phyloP scores from a whole-genome alignment of 176 grass and related monocot species.

The Cenchrus americanus region DNA sequence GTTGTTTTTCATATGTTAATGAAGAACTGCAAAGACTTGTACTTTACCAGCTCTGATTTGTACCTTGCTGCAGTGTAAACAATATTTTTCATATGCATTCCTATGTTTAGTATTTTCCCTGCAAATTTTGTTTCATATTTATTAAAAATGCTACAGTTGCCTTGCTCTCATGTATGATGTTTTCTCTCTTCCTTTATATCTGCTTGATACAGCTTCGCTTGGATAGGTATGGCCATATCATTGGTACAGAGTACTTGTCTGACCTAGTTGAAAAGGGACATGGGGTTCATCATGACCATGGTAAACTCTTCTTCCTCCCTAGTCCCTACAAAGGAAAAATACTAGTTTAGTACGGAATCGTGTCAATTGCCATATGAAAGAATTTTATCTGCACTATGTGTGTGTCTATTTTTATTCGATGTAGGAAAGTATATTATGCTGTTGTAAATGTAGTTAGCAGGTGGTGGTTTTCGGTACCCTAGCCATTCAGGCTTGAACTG shows the following conservation, averaged over 20 bases:
- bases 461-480: background rate
- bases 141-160: constrained; percentile 15
- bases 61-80: constrained; percentile 17
- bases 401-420: background rate
- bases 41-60: constrained; percentile 21
- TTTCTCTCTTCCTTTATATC: constrained; percentile 32
- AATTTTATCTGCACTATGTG: background rate
- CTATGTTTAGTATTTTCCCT: background rate
- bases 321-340: background rate
- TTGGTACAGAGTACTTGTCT: constrained; percentile 86
- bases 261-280: constrained; percentile 97
- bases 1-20: constrained; percentile 30
- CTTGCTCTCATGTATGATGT: constrained; percentile 28
- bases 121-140: constrained; percentile 3
- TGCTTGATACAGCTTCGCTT: constrained; percentile 72
- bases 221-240: constrained; percentile 72
- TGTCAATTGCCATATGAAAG: background rate
- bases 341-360: background rate
- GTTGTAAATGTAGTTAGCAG: background rate
- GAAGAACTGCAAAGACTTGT: background rate
- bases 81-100: background rate
- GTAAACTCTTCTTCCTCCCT: constrained; percentile 47
- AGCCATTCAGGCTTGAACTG: background rate
- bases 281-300: constrained; percentile 74
- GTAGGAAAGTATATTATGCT: constrained; percentile 1